Percentiles rank a stretch among this genome's conserved stretches.
Conservation (phyloP, 2,329 filamentous ascomycete species). For the Fusarium longipes region DNA sequence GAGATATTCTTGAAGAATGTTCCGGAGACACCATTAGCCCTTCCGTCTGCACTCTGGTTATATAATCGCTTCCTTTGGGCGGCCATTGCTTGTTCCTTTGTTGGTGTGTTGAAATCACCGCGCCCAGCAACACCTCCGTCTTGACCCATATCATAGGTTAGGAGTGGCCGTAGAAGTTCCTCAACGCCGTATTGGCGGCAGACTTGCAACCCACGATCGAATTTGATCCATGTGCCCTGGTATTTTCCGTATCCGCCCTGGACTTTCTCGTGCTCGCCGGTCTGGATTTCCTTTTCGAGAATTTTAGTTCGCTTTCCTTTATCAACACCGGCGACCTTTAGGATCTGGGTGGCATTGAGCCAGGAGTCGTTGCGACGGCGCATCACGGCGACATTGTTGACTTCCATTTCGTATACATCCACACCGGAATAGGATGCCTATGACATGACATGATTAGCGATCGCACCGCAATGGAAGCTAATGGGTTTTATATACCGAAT, state of each 20-base stretch:
- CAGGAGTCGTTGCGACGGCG: slow-evolving; percentile 93
- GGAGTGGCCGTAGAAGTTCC: slow-evolving; percentile 76
- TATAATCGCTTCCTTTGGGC: slow-evolving; percentile 94
- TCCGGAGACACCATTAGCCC: slow-evolving; percentile 75
- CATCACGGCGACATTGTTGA: slow-evolving; percentile 94
- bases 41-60: slow-evolving; percentile 73
- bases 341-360: slow-evolving; percentile 97
- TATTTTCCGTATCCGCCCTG: slow-evolving; percentile 99
- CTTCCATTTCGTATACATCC: slow-evolving; percentile 98
- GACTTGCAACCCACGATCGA: slow-evolving; percentile 90
- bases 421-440: slow-evolving; percentile 93
- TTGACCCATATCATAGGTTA: slow-evolving; percentile 84
- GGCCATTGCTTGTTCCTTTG: slow-evolving; percentile 98
- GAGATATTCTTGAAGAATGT: slow-evolving; percentile 99
- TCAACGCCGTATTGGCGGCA: slow-evolving; percentile 85
- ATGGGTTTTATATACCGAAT: slow-evolving; percentile 62
- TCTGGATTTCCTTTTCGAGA: slow-evolving; percentile 96
- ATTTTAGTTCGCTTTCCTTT: slow-evolving; percentile 99
- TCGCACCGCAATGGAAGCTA: not conserved
- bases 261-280: slow-evolving; percentile 96
- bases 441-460: slow-evolving; percentile 32
- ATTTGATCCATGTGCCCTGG: slow-evolving; percentile 98
- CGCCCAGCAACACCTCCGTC: slow-evolving; percentile 78
- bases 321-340: slow-evolving; percentile 96
- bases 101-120: slow-evolving; percentile 89